These are phyloP conservation scores for Floccularia luteovirens DNA, from an alignment of 768 basidiomycete genomes.

Conservation along the genomic window DNA sequence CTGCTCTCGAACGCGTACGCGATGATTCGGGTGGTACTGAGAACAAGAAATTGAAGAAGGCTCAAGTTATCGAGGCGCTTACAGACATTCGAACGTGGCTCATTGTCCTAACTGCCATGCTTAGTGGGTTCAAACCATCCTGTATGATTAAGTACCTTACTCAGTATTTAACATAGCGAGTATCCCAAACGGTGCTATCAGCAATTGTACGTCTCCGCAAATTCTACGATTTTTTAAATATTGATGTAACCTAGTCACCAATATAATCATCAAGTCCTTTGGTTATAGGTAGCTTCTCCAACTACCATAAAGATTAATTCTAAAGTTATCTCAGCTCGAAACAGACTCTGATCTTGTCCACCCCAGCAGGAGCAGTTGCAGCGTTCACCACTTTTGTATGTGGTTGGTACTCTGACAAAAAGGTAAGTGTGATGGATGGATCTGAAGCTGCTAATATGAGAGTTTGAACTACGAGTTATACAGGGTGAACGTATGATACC, in stretches of 20 bases:
- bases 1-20: slow-evolving; percentile 59
- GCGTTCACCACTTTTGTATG: slow-evolving; percentile 41
- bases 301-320: background rate
- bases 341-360: slow-evolving; percentile 52
- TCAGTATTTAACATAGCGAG: slow-evolving; percentile 33
- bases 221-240: too few species aligned
- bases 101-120: slow-evolving; percentile 47
- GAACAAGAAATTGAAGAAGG: slow-evolving; percentile 52
- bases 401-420: slow-evolving; percentile 62
- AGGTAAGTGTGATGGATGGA: slow-evolving; percentile 23
- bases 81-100: slow-evolving; percentile 55
- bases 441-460: background rate
- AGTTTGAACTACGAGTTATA: background rate
- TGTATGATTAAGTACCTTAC: background rate
- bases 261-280: slow-evolving; percentile 54
- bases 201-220: slow-evolving; percentile 49
- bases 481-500: slow-evolving; percentile 56
- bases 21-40: slow-evolving; percentile 58
- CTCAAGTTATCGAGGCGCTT: slow-evolving; percentile 50
- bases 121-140: slow-evolving; percentile 32
- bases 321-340: slow-evolving; percentile 29
- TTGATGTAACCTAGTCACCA: slow-evolving; percentile 53
- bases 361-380: slow-evolving; percentile 46
- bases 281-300: slow-evolving; percentile 40
- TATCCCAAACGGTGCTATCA: slow-evolving; percentile 57